Conservation (phyloP, 73 alveolate species). For the Stentor coeruleus region DNA sequence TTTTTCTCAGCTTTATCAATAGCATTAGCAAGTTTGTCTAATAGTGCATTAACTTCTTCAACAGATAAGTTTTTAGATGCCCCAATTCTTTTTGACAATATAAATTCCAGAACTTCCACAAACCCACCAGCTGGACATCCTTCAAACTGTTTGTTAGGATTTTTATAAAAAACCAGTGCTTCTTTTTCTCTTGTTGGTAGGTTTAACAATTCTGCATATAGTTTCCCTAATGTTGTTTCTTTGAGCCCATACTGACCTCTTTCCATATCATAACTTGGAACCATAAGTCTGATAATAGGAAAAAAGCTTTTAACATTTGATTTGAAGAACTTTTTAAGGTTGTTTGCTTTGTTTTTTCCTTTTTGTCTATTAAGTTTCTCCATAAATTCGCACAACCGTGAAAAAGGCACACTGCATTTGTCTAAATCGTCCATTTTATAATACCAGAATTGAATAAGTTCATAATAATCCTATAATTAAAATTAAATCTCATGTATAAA, state of each 20-base stretch:
- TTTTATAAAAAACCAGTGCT: slow-evolving; percentile 87
- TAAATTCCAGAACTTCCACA: slow-evolving; percentile 70
- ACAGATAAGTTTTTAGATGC: slow-evolving; percentile 59
- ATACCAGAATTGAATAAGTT: background rate
- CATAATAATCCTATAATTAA: too few relatives aligned
- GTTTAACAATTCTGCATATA: slow-evolving; percentile 69
- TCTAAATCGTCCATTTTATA: background rate
- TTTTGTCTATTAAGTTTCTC: slow-evolving; percentile 16
- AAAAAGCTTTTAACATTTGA: slow-evolving; percentile 33
- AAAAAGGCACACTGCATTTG: slow-evolving; percentile 26
- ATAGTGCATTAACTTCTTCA: slow-evolving; percentile 63
- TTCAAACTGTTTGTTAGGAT: slow-evolving; percentile 74
- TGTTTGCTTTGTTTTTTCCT: background rate
- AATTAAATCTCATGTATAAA: too few relatives aligned
- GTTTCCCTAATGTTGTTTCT: slow-evolving; percentile 78
- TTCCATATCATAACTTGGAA: slow-evolving; percentile 82
- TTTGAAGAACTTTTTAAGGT: slow-evolving; percentile 6
- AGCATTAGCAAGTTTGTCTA: slow-evolving; percentile 69
- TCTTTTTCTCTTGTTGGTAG: slow-evolving; percentile 78
- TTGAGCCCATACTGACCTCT: slow-evolving; percentile 87
- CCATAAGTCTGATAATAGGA: slow-evolving; percentile 64
- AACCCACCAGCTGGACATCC: slow-evolving; percentile 92
- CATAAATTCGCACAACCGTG: slow-evolving; percentile 36
- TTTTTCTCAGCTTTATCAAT: slow-evolving; percentile 70
- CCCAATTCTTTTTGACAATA: slow-evolving; percentile 65